Evolutionary conservation across 176 grass and related monocot genomes (phyloP), one percentile per base, ranked within the genome.

Genomic region (Triticum urartu): DNA sequence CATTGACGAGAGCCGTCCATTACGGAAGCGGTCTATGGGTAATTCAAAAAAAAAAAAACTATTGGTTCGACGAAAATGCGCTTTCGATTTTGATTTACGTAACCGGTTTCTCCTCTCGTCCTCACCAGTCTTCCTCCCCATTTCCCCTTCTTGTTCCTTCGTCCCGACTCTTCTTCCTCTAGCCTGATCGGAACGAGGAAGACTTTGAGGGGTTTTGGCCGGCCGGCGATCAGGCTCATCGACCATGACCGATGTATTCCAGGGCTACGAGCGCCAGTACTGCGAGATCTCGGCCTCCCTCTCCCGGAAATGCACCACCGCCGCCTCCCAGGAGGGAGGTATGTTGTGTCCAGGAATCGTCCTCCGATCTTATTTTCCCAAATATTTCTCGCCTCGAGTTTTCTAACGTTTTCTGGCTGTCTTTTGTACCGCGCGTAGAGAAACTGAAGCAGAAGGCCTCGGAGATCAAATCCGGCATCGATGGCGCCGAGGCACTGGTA

Each of bases 281-380:
- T 98, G 93, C 79, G 91, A 98, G 91, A 83, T 95, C 70, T 98
- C 93, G 36, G 90, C 95, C 24, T 94, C 93, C 68, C 91, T 94
- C 66, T 79, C 91, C 76, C 85, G 89, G 58, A 93, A 90, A 87
- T 98, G 93, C 88, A 89, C 91, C 50, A 87, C 89, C 9, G 93
- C 91, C 45, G 86, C 89, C 4, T 73, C 85, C 64, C 86, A 92
- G 7, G 42, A 87, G 9, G 95, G 95, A 93, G 95, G 95, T 98
- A 86, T 68, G 50, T 17, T 73, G 47, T 77, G 14, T 77, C 34
- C 76, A 36, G 64, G 20, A 77, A 50, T 34, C 83, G 34, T 85
- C 62, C 65, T 45, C 40, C 39, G n/a, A 8, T 78, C n/a, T 78
- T 26, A 6, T 13, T 20, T 3, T 62, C 9, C 25, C 17, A 60